Percentiles rank a stretch among this genome's conserved stretches.
Evolutionary conservation across 352 stramenopile species (phyloP).

Genomic region (Pythium utonaiense): DNA sequence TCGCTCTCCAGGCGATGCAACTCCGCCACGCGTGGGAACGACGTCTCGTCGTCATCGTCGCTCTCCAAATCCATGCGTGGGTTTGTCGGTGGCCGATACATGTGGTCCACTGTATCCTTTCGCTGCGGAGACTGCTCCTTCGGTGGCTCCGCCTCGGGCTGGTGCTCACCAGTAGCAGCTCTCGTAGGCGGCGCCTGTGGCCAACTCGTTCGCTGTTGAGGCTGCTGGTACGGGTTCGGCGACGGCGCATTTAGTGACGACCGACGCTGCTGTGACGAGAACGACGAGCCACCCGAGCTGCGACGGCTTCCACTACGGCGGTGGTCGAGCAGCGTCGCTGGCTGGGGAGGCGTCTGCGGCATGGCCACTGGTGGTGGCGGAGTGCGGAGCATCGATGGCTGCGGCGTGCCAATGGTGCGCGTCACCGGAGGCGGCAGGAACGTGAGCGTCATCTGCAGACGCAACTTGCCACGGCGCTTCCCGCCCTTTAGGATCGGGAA

Average conservation of each 20-base stretch:
- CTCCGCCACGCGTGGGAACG: slow-evolving; percentile 25
- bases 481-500: slow-evolving; percentile 47
- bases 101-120: slow-evolving; percentile 14
- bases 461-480: slow-evolving; percentile 47
- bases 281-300: slow-evolving; percentile 7
- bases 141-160: slow-evolving; percentile 22
- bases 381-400: neutral
- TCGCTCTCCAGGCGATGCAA: slow-evolving; percentile 26
- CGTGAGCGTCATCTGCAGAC: slow-evolving; percentile 33
- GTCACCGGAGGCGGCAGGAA: slow-evolving; percentile 1
- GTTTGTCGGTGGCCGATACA: slow-evolving; percentile 18
- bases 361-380: neutral
- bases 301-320: slow-evolving; percentile 1
- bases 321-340: neutral
- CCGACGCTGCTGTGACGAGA: slow-evolving; percentile 1
- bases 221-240: slow-evolving; percentile 3
- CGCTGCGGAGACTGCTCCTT: slow-evolving; percentile 16
- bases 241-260: slow-evolving; percentile 5
- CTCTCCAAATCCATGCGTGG: slow-evolving; percentile 23
- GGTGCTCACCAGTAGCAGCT: neutral
- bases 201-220: neutral
- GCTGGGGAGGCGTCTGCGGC: neutral
- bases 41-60: slow-evolving; percentile 24
- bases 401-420: slow-evolving; percentile 1
- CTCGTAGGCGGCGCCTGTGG: slow-evolving; percentile 1